Percentiles rank a stretch among this genome's conserved stretches.
Evolutionary conservation across 2,329 filamentous ascomycete genomes (phyloP).

Genomic region (Aspergillus fructus): DNA sequence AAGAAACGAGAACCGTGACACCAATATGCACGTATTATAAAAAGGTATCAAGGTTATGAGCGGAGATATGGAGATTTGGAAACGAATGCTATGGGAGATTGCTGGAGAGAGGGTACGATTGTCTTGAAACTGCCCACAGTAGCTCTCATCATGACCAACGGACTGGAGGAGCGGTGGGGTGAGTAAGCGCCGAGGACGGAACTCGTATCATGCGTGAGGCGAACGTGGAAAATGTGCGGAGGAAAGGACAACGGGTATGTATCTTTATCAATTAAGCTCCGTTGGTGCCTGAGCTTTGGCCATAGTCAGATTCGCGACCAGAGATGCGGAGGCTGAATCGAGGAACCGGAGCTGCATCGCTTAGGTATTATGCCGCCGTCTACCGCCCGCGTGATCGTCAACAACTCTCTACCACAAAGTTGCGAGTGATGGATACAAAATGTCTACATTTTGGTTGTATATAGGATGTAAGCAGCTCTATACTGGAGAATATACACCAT

Average conservation of each 20-base stretch:
- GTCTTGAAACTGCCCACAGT: conserved; percentile 24
- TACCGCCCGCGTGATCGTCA: background rate
- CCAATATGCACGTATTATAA: background rate
- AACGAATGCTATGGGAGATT: conserved; percentile 13
- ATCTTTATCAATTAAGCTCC: background rate
- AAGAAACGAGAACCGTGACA: background rate
- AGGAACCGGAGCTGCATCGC: background rate
- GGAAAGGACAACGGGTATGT: background rate
- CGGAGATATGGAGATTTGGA: background rate
- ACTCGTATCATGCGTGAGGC: conserved; percentile 1
- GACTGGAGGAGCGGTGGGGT: conserved; percentile 13
- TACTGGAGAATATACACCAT: background rate
- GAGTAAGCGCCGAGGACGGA: conserved; percentile 11
- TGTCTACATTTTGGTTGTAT: background rate
- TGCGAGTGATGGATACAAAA: background rate
- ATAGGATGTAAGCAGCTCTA: background rate
- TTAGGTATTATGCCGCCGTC: background rate
- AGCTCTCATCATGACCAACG: conserved; percentile 30
- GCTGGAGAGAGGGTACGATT: conserved; percentile 21
- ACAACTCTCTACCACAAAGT: background rate
- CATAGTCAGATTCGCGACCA: background rate
- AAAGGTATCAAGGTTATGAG: conserved; percentile 5
- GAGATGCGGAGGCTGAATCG: background rate
- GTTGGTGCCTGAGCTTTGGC: conserved; percentile 1
- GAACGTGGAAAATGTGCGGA: background rate